Percentiles rank a stretch among this genome's conserved stretches.
phyloP scores from a whole-genome alignment of 148 eudicot genomes.

The Agrostemma githago region DNA sequence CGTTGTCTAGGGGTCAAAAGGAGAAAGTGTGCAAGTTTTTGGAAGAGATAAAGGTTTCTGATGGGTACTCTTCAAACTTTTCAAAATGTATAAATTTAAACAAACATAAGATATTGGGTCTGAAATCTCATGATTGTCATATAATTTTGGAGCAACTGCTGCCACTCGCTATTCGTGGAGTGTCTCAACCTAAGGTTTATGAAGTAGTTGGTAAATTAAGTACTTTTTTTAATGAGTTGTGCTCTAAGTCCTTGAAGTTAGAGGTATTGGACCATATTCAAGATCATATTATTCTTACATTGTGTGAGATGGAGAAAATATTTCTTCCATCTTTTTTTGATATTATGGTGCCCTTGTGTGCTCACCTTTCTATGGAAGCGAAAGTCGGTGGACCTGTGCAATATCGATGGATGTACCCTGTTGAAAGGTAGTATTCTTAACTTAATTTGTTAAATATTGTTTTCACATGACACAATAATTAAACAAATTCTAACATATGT shows the following conservation, averaged over 20 bases:
- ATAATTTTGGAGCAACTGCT: too few species aligned
- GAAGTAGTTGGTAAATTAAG: background rate
- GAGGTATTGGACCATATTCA: background rate
- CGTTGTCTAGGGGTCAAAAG: too few species aligned
- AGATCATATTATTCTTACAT: background rate
- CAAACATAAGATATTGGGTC: too few species aligned
- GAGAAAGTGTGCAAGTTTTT: too few species aligned
- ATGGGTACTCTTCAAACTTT: too few species aligned
- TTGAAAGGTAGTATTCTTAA: background rate
- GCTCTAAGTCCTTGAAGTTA: background rate
- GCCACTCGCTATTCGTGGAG: too few species aligned
- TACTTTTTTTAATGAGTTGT: background rate
- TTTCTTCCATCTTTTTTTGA: conserved; percentile 18
- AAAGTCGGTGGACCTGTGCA: background rate
- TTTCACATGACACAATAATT: background rate
- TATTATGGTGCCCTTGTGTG: conserved; percentile 10
- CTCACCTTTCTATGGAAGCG: background rate
- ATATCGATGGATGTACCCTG: too few species aligned
- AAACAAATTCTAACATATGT: background rate
- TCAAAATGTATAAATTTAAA: too few species aligned
- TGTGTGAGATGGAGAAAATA: conserved; percentile 9
- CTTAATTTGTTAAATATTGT: background rate
- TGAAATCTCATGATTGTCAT: too few species aligned
- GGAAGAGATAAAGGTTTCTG: too few species aligned
- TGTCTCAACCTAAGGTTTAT: background rate